phyloP scores from a whole-genome alignment of 140 eudicot genomes.

The Ambrosia hybrid region DNA sequence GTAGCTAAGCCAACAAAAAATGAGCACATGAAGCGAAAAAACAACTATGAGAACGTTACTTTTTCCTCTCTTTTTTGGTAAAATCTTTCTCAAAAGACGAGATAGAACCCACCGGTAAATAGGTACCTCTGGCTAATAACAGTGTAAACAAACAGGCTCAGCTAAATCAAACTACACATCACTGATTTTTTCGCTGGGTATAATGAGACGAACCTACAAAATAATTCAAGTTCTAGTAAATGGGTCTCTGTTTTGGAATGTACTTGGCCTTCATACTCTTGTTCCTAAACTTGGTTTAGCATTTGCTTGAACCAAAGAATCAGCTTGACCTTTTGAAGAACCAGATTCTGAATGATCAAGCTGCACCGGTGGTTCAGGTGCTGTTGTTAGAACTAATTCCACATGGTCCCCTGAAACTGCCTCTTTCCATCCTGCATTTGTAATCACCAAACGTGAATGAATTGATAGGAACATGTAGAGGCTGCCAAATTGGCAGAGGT shows the following conservation, averaged over 20 bases:
- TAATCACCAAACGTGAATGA: conserved; percentile 3
- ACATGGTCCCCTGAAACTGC: conserved; percentile 80
- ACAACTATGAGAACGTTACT: conserved; percentile 10
- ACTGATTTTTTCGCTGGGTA: conserved; percentile 25
- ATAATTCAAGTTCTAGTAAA: conserved; percentile 23
- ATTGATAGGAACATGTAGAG: not conserved
- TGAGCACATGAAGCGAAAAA: conserved; percentile 6
- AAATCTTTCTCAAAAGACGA: conserved; percentile 27
- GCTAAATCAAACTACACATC: conserved; percentile 35
- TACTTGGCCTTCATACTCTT: conserved; percentile 38
- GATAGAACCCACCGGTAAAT: conserved; percentile 23
- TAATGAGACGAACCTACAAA: conserved; percentile 31
- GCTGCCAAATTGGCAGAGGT: too few species aligned
- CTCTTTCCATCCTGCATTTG: conserved; percentile 79
- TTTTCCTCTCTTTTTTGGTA: conserved; percentile 21
- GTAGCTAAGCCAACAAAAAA: conserved; percentile 4
- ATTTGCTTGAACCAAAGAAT: conserved; percentile 26
- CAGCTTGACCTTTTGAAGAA: conserved; percentile 31
- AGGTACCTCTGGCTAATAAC: conserved; percentile 30
- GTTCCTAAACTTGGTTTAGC: conserved; percentile 32
- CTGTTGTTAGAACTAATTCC: conserved; percentile 48
- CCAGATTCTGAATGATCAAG: conserved; percentile 31
- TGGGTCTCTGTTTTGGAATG: conserved; percentile 39
- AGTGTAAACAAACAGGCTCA: conserved; percentile 21
- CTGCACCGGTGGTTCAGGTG: conserved; percentile 28